Conservation (phyloP, 352 stramenopile species). For the Salisapilia sapeloensis region DNA sequence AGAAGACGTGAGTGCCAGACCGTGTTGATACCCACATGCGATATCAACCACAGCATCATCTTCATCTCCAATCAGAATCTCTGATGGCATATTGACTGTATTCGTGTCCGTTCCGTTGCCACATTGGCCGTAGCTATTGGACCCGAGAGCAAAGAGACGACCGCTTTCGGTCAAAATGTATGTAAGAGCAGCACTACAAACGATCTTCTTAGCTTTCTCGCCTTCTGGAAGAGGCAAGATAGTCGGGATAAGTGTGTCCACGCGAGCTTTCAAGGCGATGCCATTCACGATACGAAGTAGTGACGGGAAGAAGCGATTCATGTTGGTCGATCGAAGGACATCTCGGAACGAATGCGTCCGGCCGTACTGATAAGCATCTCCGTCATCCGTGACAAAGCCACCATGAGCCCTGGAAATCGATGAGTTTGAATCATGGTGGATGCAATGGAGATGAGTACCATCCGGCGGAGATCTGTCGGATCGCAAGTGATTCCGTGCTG, state of each 20-base stretch:
- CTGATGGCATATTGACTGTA: constrained; percentile 28
- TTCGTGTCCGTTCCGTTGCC: constrained; percentile 41
- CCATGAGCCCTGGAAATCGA: constrained; percentile 22
- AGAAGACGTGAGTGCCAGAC: constrained; percentile 37
- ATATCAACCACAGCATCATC: constrained; percentile 47
- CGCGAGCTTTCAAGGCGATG: constrained; percentile 35
- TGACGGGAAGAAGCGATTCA: constrained; percentile 57
- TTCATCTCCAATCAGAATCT: constrained; percentile 33
- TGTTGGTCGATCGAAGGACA: constrained; percentile 72
- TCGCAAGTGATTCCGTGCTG: constrained; percentile 17
- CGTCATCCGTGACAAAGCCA: constrained; percentile 50
- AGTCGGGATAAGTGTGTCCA: constrained; percentile 45
- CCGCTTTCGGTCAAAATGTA: constrained; percentile 57
- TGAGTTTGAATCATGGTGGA: not conserved
- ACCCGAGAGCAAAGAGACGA: constrained; percentile 61
- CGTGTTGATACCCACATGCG: constrained; percentile 63
- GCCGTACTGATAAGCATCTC: constrained; percentile 54
- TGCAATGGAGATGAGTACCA: constrained; percentile 10
- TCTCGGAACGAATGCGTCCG: constrained; percentile 72
- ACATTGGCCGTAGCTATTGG: constrained; percentile 71
- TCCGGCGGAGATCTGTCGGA: constrained; percentile 50
- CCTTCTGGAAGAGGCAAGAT: constrained; percentile 37
- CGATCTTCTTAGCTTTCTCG: constrained; percentile 52
- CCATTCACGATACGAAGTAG: constrained; percentile 53
- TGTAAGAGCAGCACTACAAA: constrained; percentile 70